phyloP scores from a whole-genome alignment of 495 filamentous ascomycete genomes.

The Aspergillus olivimuriae region DNA sequence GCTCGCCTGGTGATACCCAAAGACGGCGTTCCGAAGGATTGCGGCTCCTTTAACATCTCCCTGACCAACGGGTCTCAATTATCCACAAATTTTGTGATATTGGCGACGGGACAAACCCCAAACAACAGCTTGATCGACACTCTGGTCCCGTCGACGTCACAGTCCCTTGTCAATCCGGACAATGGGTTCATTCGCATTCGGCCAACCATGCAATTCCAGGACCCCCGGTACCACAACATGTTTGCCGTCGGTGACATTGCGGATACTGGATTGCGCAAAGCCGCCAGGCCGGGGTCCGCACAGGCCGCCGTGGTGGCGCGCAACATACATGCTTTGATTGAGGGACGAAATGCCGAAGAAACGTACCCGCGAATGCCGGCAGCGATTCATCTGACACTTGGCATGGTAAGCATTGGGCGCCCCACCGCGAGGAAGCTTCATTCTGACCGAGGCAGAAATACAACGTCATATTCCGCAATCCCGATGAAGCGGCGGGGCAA shows the following conservation, averaged over 20 bases:
- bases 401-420: conserved; percentile 32
- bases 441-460: conserved; percentile 27
- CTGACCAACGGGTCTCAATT: conserved; percentile 29
- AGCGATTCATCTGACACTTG: conserved; percentile 45
- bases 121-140: conserved; percentile 43
- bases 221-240: conserved; percentile 41
- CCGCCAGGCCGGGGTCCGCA: conserved; percentile 43
- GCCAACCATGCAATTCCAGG: conserved; percentile 50
- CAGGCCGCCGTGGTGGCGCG: conserved; percentile 47
- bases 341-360: conserved; percentile 23
- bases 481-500: conserved; percentile 34
- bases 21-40: conserved; percentile 25
- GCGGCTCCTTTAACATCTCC: conserved; percentile 22
- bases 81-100: conserved; percentile 37
- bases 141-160: conserved; percentile 27
- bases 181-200: conserved; percentile 46
- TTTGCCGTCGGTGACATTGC: conserved; percentile 59
- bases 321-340: conserved; percentile 48
- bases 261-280: conserved; percentile 49
- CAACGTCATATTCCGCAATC: conserved; percentile 46
- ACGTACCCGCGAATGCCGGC: conserved; percentile 28
- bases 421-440: neutral
- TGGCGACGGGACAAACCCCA: conserved; percentile 52
- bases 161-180: conserved; percentile 40
- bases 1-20: conserved; percentile 27